Conservation (phyloP, 1,284 basidiomycete genomes). For the Agroathelia rolfsii region DNA sequence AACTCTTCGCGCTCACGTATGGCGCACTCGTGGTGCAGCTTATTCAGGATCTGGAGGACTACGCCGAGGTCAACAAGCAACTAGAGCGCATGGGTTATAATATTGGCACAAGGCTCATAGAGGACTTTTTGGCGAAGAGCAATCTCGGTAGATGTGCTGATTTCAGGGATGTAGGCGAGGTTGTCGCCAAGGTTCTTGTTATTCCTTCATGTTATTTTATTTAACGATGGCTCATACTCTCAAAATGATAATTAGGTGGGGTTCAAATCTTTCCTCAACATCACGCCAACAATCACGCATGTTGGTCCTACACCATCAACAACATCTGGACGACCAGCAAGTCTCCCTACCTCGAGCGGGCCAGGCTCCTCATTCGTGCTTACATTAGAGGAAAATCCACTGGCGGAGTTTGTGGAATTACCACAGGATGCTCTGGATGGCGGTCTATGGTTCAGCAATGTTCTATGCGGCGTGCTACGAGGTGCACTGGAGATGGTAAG, state of each 20-base stretch:
- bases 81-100: slow-evolving; percentile 95
- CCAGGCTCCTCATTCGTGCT: slow-evolving; percentile 65
- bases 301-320: slow-evolving; percentile 37
- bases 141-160: slow-evolving; percentile 79
- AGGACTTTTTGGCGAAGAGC: slow-evolving; percentile 94
- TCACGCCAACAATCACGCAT: slow-evolving; percentile 79
- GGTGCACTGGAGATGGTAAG: slow-evolving; percentile 95
- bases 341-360: slow-evolving; percentile 25
- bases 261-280: slow-evolving; percentile 96
- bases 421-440: slow-evolving; percentile 89
- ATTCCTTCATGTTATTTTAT: slow-evolving; percentile 1
- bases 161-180: slow-evolving; percentile 91
- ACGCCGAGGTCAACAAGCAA: slow-evolving; percentile 79
- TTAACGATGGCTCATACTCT: not conserved
- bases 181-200: slow-evolving; percentile 71
- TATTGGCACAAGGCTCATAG: slow-evolving; percentile 92
- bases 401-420: slow-evolving; percentile 95
- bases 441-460: slow-evolving; percentile 95
- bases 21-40: slow-evolving; percentile 97
- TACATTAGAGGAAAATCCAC: slow-evolving; percentile 89
- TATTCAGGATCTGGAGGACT: slow-evolving; percentile 99
- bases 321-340: slow-evolving; percentile 34
- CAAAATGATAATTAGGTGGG: slow-evolving; percentile 64
- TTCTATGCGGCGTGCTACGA: slow-evolving; percentile 87
- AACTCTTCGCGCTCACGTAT: slow-evolving; percentile 95